phyloP scores from a whole-genome alignment of 2,329 filamentous ascomycete species.

The Sarocladiaceae sp. region DNA sequence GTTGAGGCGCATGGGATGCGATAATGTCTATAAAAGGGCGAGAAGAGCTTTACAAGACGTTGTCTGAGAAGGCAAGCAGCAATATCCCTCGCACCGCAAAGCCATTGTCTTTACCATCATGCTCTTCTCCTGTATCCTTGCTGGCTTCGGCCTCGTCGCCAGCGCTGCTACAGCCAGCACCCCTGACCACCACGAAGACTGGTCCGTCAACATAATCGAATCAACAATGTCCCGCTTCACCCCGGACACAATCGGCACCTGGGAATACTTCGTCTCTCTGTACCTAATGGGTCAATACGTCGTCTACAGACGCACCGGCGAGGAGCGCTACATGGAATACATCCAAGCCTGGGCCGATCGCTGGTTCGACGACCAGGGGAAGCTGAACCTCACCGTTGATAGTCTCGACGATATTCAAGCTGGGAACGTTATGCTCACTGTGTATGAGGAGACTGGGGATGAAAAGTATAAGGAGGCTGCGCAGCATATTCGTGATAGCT shows the following conservation, averaged over 20 bases:
- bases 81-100: not conserved
- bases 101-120: not conserved
- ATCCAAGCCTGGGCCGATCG: slow-evolving; percentile 11
- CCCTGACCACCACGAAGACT: not conserved
- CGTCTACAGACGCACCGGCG: slow-evolving; percentile 11
- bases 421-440: slow-evolving; percentile 9
- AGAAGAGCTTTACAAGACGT: too few relatives aligned
- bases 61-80: too few relatives aligned
- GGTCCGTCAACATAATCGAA: slow-evolving; percentile 10
- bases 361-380: slow-evolving; percentile 10
- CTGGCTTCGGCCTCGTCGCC: not conserved
- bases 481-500: not conserved
- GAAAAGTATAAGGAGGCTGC: slow-evolving; percentile 8
- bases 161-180: not conserved
- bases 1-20: too few relatives aligned
- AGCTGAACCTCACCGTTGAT: slow-evolving; percentile 1
- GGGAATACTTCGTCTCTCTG: slow-evolving; percentile 10
- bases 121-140: not conserved
- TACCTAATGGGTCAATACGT: slow-evolving; percentile 11
- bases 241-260: not conserved
- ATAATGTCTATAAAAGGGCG: too few relatives aligned
- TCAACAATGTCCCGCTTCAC: slow-evolving; percentile 9
- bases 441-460: slow-evolving; percentile 8
- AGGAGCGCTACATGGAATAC: slow-evolving; percentile 8
- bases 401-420: slow-evolving; percentile 11